Percentiles rank a stretch among this genome's conserved stretches.
phyloP scores from a whole-genome alignment of 192 early-diverging fungal species.

The Coemansia sp. region DNA sequence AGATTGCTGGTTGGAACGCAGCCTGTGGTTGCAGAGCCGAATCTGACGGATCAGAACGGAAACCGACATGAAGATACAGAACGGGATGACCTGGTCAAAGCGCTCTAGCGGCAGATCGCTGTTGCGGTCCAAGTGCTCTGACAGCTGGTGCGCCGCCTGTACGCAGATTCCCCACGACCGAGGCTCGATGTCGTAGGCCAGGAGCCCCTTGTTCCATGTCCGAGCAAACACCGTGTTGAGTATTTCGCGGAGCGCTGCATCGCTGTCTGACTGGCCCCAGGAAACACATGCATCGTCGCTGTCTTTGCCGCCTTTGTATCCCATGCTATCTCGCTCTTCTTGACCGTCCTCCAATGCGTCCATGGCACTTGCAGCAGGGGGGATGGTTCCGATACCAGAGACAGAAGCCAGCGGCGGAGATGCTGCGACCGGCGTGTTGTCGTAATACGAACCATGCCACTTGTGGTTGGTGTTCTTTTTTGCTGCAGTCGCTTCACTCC shows the following conservation, averaged over 20 bases:
- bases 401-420: background rate
- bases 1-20: slow-evolving; percentile 3
- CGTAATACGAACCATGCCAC: background rate
- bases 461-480: background rate
- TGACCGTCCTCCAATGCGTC: background rate
- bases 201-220: slow-evolving; percentile 50
- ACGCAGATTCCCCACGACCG: slow-evolving; percentile 40
- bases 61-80: slow-evolving; percentile 55
- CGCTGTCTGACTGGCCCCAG: slow-evolving; percentile 18
- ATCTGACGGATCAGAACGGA: slow-evolving; percentile 50
- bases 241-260: slow-evolving; percentile 44
- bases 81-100: slow-evolving; percentile 56
- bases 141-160: slow-evolving; percentile 33
- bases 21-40: slow-evolving; percentile 32
- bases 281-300: background rate
- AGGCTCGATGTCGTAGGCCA: slow-evolving; percentile 47
- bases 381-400: background rate
- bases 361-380: background rate
- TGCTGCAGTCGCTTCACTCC: slow-evolving; percentile 4
- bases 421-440: background rate
- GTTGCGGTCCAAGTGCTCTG: slow-evolving; percentile 48
- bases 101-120: slow-evolving; percentile 49
- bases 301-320: background rate
- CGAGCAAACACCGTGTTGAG: slow-evolving; percentile 45
- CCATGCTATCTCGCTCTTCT: background rate